Evolutionary conservation across 352 stramenopile species (phyloP), one percentile per base, ranked within the genome.

Genomic region (Blastocystis sp.): DNA sequence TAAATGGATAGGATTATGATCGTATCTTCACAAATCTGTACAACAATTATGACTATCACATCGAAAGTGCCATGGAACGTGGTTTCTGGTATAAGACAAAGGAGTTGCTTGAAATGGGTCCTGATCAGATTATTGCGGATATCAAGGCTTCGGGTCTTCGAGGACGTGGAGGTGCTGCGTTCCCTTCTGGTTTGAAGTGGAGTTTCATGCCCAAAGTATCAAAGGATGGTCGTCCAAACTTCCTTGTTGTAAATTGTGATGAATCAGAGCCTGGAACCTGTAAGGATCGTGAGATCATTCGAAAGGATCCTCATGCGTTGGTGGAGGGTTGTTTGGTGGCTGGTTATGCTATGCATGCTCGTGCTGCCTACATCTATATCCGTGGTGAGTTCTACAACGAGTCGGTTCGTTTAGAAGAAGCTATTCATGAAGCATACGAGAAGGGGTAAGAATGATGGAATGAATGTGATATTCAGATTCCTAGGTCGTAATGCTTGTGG

Each of bases 271-370:
- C 97, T 0, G 97, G 97, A 32, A 99, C 96, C 51, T 99, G 96
- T 92, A 99, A 99, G 91, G 96, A 99, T 90, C 94, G 96, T 57
- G 96, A 99, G 91, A 99, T 99, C 90, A 99, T 99, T 95, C 94
- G 96, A 77, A 99, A 99, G 90, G 96, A 99, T 90, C 96, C 96
- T 56, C 96, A 99, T 92, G 98, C 98, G 91, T 92, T 99, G 57
- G 92, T 99, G 21, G 96, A 99, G 89, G 96, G 96, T 56, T 98
- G 95, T 88, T 90, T 99, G 24, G 88, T 99, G 51, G 95, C 96
- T 0, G 96, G 96, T 24, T 99, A 97, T 89, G 96, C 96, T 42
- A 99, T 99, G 96, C 93, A 96, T 46, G 96, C 96, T 6, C 92
- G 96, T 77, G 96, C 96, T 39, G 96, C 95, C 37, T 99, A 99